Evolutionary conservation across 2,329 filamentous ascomycete species (phyloP).

Genomic region (Fusarium burgessii): DNA sequence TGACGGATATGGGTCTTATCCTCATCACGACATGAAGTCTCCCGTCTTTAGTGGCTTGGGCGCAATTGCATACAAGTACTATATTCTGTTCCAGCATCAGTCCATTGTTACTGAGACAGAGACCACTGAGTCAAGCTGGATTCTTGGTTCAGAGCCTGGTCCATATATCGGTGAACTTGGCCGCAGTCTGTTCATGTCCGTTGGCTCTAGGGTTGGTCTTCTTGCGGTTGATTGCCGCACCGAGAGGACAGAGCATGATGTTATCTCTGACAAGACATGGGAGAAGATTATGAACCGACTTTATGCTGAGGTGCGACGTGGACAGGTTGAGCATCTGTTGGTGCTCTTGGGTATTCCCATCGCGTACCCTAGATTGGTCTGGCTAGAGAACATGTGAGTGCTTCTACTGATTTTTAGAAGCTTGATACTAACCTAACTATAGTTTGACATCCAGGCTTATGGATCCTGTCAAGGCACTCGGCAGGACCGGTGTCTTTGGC

Average conservation of each 20-base stretch:
- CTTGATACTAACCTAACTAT: slow-evolving; percentile 50
- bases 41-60: slow-evolving; percentile 92
- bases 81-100: slow-evolving; percentile 98
- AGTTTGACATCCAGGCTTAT: slow-evolving; percentile 86
- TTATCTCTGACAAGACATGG: slow-evolving; percentile 84
- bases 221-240: slow-evolving; percentile 92
- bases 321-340: slow-evolving; percentile 88
- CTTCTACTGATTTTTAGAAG: not conserved
- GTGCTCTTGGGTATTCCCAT: slow-evolving; percentile 88
- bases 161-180: slow-evolving; percentile 92
- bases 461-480: slow-evolving; percentile 89
- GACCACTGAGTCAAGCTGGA: slow-evolving; percentile 88
- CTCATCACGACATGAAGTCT: slow-evolving; percentile 89
- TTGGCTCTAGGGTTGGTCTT: slow-evolving; percentile 84
- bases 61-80: slow-evolving; percentile 96
- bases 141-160: slow-evolving; percentile 81
- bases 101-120: slow-evolving; percentile 85
- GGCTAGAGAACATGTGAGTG: slow-evolving; percentile 77
- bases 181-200: slow-evolving; percentile 84
- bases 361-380: slow-evolving; percentile 80
- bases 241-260: slow-evolving; percentile 85
- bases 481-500: slow-evolving; percentile 83
- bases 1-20: slow-evolving; percentile 93
- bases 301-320: slow-evolving; percentile 83
- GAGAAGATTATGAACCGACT: slow-evolving; percentile 88